Base-by-base conservation (phyloP, 805 yeast species). In the Wickerhamomyces silvicola region DNA sequence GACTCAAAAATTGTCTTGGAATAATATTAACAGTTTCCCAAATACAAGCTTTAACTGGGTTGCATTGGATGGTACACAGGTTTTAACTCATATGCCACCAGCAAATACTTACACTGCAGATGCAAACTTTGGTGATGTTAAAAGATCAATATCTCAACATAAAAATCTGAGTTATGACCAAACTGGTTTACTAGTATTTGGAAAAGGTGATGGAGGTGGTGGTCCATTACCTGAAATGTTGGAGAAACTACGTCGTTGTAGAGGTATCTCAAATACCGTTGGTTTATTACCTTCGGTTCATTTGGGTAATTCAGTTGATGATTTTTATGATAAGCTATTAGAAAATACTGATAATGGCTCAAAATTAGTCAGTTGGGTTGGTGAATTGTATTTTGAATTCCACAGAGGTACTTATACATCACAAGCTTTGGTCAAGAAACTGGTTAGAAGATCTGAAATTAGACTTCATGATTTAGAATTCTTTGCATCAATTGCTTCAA, bases 181-280 rank as follows among this genome's bases (percentile, higher is more conserved):
- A 38, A 76, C 83, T 8, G 90, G 95, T 0, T 64, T 90, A 46
- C 62, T 92, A 51, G 64, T 87, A 26, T 92, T 74, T 48, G 98
- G 98, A 24, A 79, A 82, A 48, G 98, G 98, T 49, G 98, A 90
- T 55, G 98, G 98, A 47, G 98, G 98, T 40, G 98, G 98, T 42
- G 98, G 98, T 7, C 97, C 98, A 28, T 79, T 85, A 4, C 82
- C 83, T 24, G 95, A 84, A 50, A 88, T 87, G 95, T 50, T 90
- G 41, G 97, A 92, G 53, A 88, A 86, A 54, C 68, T 90, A 50
- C 76, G 97, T 52, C 77, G 97, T 46, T 80, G 90, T 54, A 72
- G 97, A 50, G 97, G 97, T 11, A 57, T 88, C 38, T 72, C 87
- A 14, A 82, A 90, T 50, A 79, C 80, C 5, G 80, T 80, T 10